phyloP scores from a whole-genome alignment of 2,329 filamentous ascomycete species.

The Fusarium concolor region DNA sequence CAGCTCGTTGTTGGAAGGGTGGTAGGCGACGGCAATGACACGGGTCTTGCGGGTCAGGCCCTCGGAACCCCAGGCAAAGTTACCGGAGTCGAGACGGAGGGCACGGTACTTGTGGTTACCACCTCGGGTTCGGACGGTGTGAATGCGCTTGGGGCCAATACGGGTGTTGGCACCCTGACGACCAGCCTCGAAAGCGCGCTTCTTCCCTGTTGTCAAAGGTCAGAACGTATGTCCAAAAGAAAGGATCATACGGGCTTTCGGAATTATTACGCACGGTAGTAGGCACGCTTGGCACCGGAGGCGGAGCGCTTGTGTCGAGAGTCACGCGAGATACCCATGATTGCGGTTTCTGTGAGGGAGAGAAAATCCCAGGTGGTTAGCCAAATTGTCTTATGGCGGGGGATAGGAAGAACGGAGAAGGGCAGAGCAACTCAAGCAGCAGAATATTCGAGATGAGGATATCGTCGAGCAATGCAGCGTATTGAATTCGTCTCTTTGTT shows the following conservation, averaged over 20 bases:
- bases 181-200: conserved; percentile 99
- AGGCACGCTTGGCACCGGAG: conserved; percentile 96
- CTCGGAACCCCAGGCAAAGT: conserved; percentile 99
- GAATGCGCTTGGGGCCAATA: conserved; percentile 97
- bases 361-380: conserved; percentile 41
- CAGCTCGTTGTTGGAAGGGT: conserved; percentile 99
- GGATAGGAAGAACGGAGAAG: conserved; percentile 13
- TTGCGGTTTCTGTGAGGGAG: conserved; percentile 73
- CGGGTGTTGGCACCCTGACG: conserved; percentile 99
- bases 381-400: conserved; percentile 10
- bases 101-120: conserved; percentile 99
- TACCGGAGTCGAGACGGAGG: conserved; percentile 97
- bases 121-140: conserved; percentile 96
- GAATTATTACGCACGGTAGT: conserved; percentile 78
- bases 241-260: conserved; percentile 74
- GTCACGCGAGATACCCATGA: conserved; percentile 99
- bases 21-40: conserved; percentile 98
- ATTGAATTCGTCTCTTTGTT: conserved; percentile 37
- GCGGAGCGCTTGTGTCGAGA: conserved; percentile 99
- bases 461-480: conserved; percentile 39
- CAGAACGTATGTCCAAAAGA: conserved; percentile 73
- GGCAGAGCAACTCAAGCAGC: conserved; percentile 39
- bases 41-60: conserved; percentile 98
- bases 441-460: conserved; percentile 40
- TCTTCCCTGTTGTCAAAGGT: conserved; percentile 85